A percentile compares a stretch with the other conserved stretches of the same genome.
These are phyloP conservation scores for Penicillium fimorum DNA, from an alignment of 495 filamentous ascomycete genomes.

Conservation along the genomic window DNA sequence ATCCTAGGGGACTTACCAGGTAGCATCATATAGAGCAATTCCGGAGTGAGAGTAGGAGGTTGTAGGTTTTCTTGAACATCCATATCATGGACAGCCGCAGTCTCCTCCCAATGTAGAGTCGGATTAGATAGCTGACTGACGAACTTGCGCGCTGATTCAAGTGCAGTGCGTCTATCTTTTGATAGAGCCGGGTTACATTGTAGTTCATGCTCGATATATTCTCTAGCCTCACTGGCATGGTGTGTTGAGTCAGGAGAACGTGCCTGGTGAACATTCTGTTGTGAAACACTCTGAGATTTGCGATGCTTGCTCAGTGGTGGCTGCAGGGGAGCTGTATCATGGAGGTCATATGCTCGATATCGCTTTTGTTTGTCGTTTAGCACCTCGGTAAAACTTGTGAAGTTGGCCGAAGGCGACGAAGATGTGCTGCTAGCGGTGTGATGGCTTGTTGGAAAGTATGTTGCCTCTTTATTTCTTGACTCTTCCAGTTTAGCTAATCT, in stretches of 20 bases:
- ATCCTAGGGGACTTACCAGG: conserved; percentile 13
- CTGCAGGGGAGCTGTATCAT: not conserved
- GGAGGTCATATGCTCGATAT: not conserved
- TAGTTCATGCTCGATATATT: conserved; percentile 30
- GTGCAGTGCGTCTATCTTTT: conserved; percentile 23
- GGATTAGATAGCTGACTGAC: conserved; percentile 25
- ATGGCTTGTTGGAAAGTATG: conserved; percentile 10
- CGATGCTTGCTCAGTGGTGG: conserved; percentile 12
- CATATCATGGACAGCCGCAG: conserved; percentile 10
- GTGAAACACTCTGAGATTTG: conserved; percentile 14
- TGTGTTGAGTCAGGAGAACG: conserved; percentile 26
- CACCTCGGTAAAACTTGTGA: not conserved
- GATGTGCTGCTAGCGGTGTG: conserved; percentile 6
- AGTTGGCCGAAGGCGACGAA: conserved; percentile 12
- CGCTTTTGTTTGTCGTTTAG: conserved; percentile 15
- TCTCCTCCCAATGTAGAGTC: conserved; percentile 19
- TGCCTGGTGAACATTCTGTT: conserved; percentile 7
- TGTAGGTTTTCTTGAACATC: conserved; percentile 14
- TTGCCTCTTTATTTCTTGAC: conserved; percentile 3
- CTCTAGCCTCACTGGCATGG: conserved; percentile 28
- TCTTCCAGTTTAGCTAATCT: conserved; percentile 26
- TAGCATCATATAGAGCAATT: conserved; percentile 33
- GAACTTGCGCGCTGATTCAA: conserved; percentile 27
- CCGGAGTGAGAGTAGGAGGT: conserved; percentile 26
- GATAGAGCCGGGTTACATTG: conserved; percentile 32